A percentile compares a stretch with the other conserved stretches of the same genome.
phyloP scores from a whole-genome alignment of 2,329 filamentous ascomycete species.

The Diplocarpon mali region DNA sequence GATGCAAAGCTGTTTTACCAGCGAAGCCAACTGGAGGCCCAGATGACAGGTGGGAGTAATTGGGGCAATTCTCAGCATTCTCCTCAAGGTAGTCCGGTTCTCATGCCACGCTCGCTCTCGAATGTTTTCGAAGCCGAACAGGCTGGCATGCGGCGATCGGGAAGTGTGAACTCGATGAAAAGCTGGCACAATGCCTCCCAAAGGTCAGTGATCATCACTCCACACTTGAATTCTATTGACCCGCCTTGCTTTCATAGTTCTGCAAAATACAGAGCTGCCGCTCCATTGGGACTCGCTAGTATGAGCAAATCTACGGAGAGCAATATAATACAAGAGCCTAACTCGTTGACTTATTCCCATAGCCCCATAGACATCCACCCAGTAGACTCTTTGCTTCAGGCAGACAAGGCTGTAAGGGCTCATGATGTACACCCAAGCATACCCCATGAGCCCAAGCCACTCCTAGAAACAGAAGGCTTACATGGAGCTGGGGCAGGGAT shows the following conservation, averaged over 20 bases:
- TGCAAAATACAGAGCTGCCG: conserved; percentile 19
- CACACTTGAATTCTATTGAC: background rate
- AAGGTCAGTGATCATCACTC: conserved; percentile 8
- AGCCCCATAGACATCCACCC: conserved; percentile 13
- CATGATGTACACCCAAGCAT: conserved; percentile 39
- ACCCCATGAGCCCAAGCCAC: conserved; percentile 44
- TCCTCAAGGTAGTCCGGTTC: conserved; percentile 22
- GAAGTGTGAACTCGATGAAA: conserved; percentile 22
- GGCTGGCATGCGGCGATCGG: conserved; percentile 17
- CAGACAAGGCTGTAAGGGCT: conserved; percentile 26
- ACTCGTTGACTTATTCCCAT: conserved; percentile 3
- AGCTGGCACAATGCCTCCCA: conserved; percentile 18
- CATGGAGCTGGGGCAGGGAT: conserved; percentile 47
- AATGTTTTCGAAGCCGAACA: conserved; percentile 19
- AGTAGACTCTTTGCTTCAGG: conserved; percentile 19
- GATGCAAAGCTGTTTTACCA: conserved; percentile 97
- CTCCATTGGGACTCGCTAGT: conserved; percentile 23
- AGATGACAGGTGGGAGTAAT: conserved; percentile 25
- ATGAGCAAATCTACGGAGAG: conserved; percentile 24
- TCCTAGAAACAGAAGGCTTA: conserved; percentile 40
- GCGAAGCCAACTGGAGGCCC: conserved; percentile 55
- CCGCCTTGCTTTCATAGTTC: conserved; percentile 7
- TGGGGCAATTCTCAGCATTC: conserved; percentile 24
- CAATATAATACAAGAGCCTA: conserved; percentile 24
- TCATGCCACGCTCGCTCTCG: conserved; percentile 20